Conservation (phyloP, 2,329 filamentous ascomycete species). For the Fusarium verticillioides region DNA sequence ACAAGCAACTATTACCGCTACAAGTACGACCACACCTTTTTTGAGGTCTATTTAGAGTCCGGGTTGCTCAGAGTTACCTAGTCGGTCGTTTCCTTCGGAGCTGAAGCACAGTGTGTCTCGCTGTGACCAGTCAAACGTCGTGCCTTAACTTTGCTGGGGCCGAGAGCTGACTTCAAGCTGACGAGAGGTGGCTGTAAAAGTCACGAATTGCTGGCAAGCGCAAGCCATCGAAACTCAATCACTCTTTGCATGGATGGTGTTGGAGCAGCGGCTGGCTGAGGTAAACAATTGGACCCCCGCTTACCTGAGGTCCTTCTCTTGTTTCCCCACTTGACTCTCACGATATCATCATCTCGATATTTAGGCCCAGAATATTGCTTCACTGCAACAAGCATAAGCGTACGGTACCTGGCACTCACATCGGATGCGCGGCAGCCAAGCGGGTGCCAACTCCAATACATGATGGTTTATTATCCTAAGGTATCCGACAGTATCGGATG, state of each 20-base stretch:
- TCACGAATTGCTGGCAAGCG: neutral
- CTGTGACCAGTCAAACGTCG: conserved; percentile 12
- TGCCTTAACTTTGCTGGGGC: conserved; percentile 16
- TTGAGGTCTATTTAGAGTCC: conserved; percentile 1
- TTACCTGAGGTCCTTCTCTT: neutral
- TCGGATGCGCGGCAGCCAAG: neutral
- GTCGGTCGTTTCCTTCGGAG: neutral
- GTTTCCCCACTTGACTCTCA: neutral
- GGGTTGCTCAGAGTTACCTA: neutral
- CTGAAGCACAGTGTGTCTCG: conserved; percentile 27
- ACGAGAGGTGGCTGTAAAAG: conserved; percentile 32
- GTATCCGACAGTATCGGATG: neutral
- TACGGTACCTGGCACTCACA: conserved; percentile 1
- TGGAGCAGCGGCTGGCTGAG: conserved; percentile 23
- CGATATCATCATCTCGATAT: neutral
- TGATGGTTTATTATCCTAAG: neutral
- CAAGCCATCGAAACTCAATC: conserved; percentile 24
- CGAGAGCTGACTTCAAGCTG: conserved; percentile 37
- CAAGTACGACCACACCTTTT: conserved; percentile 35
- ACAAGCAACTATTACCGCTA: conserved; percentile 11
- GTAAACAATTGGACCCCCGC: neutral
- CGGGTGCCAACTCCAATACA: neutral
- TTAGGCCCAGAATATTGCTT: neutral
- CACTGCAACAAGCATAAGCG: neutral
- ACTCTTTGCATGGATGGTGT: neutral